A percentile compares a stretch with the other conserved stretches of the same genome.
Evolutionary conservation across 805 yeast species (phyloP).

Genomic region (Candida silvatica): DNA sequence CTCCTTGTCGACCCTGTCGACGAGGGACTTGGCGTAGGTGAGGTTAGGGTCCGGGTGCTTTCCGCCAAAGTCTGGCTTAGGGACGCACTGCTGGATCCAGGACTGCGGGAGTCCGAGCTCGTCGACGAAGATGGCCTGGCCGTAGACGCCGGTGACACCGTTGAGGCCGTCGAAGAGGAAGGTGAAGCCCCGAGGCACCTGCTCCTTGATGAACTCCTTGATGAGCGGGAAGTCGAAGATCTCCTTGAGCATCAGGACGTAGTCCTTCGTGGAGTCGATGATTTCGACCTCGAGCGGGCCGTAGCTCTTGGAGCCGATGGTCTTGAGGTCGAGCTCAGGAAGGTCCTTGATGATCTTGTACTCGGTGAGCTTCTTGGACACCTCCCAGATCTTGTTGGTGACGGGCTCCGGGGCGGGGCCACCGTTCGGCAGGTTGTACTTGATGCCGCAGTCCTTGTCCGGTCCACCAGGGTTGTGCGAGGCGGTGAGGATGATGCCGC

Average conservation of each 20-base stretch:
- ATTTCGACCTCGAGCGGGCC: slow-evolving; percentile 71
- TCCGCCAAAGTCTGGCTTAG: slow-evolving; percentile 92
- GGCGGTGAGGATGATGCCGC: slow-evolving; percentile 94
- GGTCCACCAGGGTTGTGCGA: slow-evolving; percentile 99
- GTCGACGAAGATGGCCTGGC: slow-evolving; percentile 70
- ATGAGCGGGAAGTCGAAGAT: slow-evolving; percentile 86
- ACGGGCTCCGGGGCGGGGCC: slow-evolving; percentile 98
- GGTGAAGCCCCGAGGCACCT: slow-evolving; percentile 48
- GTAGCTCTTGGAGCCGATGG: slow-evolving; percentile 40
- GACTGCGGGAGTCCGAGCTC: slow-evolving; percentile 70
- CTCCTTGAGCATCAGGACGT: slow-evolving; percentile 67
- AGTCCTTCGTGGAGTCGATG: slow-evolving; percentile 73
- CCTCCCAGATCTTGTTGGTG: slow-evolving; percentile 77
- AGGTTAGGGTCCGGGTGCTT: slow-evolving; percentile 97
- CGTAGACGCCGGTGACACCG: slow-evolving; percentile 98
- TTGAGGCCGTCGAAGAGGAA: slow-evolving; percentile 84
- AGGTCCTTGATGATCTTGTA: slow-evolving; percentile 55
- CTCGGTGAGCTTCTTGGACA: slow-evolving; percentile 44
- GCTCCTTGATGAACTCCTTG: slow-evolving; percentile 51
- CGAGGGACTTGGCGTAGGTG: slow-evolving; percentile 86
- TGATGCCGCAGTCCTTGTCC: slow-evolving; percentile 83
- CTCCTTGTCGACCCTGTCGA: slow-evolving; percentile 73
- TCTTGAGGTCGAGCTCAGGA: slow-evolving; percentile 55
- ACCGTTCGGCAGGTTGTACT: slow-evolving; percentile 90
- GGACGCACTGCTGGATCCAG: slow-evolving; percentile 70